Conservation (phyloP, 805 yeast genomes). For the Myxozyma sirexii region DNA sequence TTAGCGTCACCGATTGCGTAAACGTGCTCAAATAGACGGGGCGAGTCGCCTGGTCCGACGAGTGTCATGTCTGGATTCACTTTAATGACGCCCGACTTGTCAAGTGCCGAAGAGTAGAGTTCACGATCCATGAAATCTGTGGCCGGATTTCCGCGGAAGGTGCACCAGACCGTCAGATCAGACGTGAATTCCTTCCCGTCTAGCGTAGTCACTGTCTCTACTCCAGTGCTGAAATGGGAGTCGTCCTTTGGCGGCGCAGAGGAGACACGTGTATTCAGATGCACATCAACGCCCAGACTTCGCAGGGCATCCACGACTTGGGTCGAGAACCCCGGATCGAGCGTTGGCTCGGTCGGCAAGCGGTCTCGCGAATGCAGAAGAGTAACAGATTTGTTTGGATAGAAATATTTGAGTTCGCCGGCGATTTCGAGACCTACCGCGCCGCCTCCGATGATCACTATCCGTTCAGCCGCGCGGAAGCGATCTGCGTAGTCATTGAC, state of each 20-base stretch:
- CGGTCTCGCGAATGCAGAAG: slow-evolving; percentile 29
- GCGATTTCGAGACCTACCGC: slow-evolving; percentile 57
- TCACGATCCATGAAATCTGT: slow-evolving; percentile 9
- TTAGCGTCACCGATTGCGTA: slow-evolving; percentile 25
- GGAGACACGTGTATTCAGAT: slow-evolving; percentile 11
- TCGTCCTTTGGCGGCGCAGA: not conserved
- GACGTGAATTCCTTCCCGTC: slow-evolving; percentile 12
- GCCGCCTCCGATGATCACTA: slow-evolving; percentile 56
- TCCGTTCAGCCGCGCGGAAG: slow-evolving; percentile 44
- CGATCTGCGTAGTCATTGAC: slow-evolving; percentile 26
- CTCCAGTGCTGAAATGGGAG: not conserved
- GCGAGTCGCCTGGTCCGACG: slow-evolving; percentile 1
- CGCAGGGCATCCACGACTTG: slow-evolving; percentile 2
- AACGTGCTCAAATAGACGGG: slow-evolving; percentile 3
- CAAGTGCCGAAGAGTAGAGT: not conserved
- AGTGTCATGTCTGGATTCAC: slow-evolving; percentile 13
- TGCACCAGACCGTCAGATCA: slow-evolving; percentile 14
- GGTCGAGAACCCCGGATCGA: not conserved
- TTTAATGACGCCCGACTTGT: not conserved
- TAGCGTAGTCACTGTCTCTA: not conserved
- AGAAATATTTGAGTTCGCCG: slow-evolving; percentile 50
- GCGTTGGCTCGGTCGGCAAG: slow-evolving; percentile 19
- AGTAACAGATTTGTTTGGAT: slow-evolving; percentile 44
- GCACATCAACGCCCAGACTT: slow-evolving; percentile 18
- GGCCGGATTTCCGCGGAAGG: slow-evolving; percentile 13